A percentile compares a stretch with the other conserved stretches of the same genome.
phyloP scores from a whole-genome alignment of 2,329 filamentous ascomycete genomes.

The Beauveria rudraprayagi region DNA sequence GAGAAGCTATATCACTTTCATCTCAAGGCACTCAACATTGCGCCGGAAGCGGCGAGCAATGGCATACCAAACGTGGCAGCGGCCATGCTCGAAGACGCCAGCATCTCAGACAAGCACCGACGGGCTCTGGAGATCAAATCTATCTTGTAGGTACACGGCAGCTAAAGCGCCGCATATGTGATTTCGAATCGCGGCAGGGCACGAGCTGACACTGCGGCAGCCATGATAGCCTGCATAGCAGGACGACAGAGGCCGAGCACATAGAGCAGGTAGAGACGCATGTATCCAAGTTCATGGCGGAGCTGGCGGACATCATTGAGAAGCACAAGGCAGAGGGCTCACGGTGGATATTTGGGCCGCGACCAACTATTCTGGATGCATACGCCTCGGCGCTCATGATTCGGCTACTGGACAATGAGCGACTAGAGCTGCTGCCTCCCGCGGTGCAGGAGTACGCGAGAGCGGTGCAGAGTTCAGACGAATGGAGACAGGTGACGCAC shows the following conservation, averaged over 20 bases:
- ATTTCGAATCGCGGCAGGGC: too few relatives aligned
- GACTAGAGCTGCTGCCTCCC: slow-evolving; percentile 18
- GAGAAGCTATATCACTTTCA: slow-evolving; percentile 21
- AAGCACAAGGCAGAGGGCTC: slow-evolving; percentile 10
- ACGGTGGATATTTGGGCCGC: slow-evolving; percentile 21
- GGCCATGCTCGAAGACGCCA: slow-evolving; percentile 20
- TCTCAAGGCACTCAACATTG: slow-evolving; percentile 18
- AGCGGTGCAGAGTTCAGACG: slow-evolving; percentile 17
- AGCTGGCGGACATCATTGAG: slow-evolving; percentile 15
- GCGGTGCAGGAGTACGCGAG: slow-evolving; percentile 17
- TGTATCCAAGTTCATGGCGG: slow-evolving; percentile 17
- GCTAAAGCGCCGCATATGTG: too few relatives aligned
- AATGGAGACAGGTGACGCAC: slow-evolving; percentile 20
- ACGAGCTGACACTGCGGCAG: slow-evolving; percentile 13
- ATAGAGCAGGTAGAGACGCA: slow-evolving; percentile 18
- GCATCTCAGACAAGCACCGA: slow-evolving; percentile 20
- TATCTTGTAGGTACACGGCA: slow-evolving; percentile 20
- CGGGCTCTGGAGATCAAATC: slow-evolving; percentile 24
- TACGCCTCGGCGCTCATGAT: slow-evolving; percentile 18
- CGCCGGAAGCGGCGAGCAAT: slow-evolving; percentile 18
- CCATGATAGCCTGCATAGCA: slow-evolving; percentile 20
- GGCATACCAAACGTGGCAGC: slow-evolving; percentile 23
- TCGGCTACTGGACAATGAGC: slow-evolving; percentile 19
- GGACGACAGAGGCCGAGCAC: slow-evolving; percentile 19
- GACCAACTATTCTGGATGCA: slow-evolving; percentile 23